Base-by-base conservation (phyloP, 1,284 basidiomycete species). In the Acaromyces ingoldii region DNA sequence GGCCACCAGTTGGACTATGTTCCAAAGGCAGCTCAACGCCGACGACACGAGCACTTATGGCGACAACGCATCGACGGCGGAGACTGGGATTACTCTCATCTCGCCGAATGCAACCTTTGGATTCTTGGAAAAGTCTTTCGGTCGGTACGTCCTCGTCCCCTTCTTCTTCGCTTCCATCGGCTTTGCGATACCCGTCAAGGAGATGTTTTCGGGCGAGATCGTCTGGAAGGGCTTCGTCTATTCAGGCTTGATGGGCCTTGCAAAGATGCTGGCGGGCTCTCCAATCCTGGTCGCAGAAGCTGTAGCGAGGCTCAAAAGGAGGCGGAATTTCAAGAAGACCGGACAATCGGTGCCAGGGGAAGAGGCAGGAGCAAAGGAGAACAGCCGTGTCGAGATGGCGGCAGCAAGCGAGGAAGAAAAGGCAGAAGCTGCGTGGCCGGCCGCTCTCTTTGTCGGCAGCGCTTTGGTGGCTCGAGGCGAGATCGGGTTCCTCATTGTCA, bases 121-220 rank as follows among this genome's bases (percentile, higher is more conserved):
- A 9, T 22, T n/a, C 19, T 13, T 2, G 6, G 11, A 11, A n/a
- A 15, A 30, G 11, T 9, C 44, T 9, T 7, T n/a, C n/a, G n/a
- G n/a, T n/a, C n/a, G n/a, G n/a, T 51, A 21, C 44, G 24, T 83
- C 28, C 72, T 83, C 19, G 74, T 78, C 0, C 82, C 82, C 1
- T 72, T 83, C 25, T 83, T 83, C 76, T 83, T 83, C 58, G 78
- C 79, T 3, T 80, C 79, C 22, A 81, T 83, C 38, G 82, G 82
- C 1, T 79, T 78, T 51, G 79, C 80, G 0, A 81, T 83, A 33
- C 82, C 82, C 0, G 81, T 84, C 60, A 67, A 79, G 10, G 71
- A 77, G 0, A 71, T 84, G 13, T 83, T 79, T 75, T 62, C 63
- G 2, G 80, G 78, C 0, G 57, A 37, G 1, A 74, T 80, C 42